These are phyloP conservation scores for Emiliania huxleyi DNA, from an alignment of 78 protist genomes.

Conservation along the genomic window DNA sequence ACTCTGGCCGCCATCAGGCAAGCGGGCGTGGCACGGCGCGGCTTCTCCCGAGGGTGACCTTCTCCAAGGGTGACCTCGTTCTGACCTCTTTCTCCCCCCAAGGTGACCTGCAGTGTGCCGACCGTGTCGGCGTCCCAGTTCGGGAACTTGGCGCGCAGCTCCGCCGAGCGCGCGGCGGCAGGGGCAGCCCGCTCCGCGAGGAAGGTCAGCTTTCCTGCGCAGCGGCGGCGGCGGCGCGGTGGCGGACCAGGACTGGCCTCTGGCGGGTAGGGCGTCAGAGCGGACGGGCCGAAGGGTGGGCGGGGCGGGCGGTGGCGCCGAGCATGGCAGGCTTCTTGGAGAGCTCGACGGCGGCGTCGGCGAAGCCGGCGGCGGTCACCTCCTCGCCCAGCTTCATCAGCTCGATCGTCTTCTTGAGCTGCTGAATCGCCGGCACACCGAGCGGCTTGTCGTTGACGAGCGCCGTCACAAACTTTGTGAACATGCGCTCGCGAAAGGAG, in stretches of 20 bases:
- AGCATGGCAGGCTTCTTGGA: not conserved
- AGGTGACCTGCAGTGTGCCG: not conserved
- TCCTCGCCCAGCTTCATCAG: not conserved
- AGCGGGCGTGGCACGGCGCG: too few relatives aligned
- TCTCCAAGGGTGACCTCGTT: too few relatives aligned
- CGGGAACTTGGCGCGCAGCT: slow-evolving; percentile 12
- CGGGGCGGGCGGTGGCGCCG: too few relatives aligned
- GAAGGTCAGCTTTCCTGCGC: slow-evolving; percentile 34
- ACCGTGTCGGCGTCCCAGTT: not conserved
- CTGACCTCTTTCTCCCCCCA: too few relatives aligned
- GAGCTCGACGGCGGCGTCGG: not conserved
- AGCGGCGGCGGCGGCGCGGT: too few relatives aligned
- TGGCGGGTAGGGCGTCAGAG: too few relatives aligned
- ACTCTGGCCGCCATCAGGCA: too few relatives aligned
- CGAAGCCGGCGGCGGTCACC: not conserved
- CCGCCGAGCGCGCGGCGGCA: not conserved
- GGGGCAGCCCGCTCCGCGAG: slow-evolving; percentile 26
- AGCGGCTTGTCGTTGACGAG: not conserved
- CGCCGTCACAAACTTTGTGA: not conserved
- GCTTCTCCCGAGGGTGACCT: too few relatives aligned
- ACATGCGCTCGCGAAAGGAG: not conserved
- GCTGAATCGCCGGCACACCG: not conserved
- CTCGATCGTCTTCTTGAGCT: not conserved
- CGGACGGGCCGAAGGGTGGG: too few relatives aligned
- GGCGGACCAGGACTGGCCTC: too few relatives aligned